These are phyloP conservation scores for Elaeis guineensis DNA, from an alignment of 176 grass and related monocot species.

Conservation along the genomic window DNA sequence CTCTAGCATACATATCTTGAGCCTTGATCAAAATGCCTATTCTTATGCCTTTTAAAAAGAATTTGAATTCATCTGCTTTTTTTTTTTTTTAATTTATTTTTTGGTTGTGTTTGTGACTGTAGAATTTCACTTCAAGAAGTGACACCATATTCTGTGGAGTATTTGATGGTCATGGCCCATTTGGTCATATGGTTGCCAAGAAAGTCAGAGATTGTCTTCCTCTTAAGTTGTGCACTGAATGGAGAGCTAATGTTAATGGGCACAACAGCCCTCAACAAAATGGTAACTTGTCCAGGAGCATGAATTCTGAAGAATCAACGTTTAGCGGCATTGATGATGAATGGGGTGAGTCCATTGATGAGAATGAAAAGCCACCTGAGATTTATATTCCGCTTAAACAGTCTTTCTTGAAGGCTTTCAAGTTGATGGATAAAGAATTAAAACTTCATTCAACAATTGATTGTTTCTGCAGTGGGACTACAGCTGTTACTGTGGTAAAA, in stretches of 20 bases:
- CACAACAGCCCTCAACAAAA: conserved; percentile 52
- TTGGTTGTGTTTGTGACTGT: conserved; percentile 1
- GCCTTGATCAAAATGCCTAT: too few species aligned
- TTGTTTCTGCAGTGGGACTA: conserved; percentile 96
- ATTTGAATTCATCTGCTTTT: not conserved
- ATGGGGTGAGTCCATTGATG: conserved; percentile 46
- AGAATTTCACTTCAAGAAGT: conserved; percentile 7
- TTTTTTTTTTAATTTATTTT: not conserved
- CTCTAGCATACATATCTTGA: too few species aligned
- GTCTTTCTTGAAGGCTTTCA: conserved; percentile 90
- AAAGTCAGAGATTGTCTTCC: conserved; percentile 23
- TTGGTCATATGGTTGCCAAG: conserved; percentile 21
- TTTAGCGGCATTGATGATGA: conserved; percentile 61
- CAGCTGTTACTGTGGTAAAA: conserved; percentile 87
- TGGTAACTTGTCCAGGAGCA: conserved; percentile 47
- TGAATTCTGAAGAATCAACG: conserved; percentile 66
- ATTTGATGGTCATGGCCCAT: conserved; percentile 20
- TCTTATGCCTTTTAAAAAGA: not conserved
- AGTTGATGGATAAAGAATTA: conserved; percentile 90
- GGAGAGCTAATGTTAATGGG: conserved; percentile 43
- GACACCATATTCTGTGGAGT: conserved; percentile 17
- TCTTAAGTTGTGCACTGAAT: conserved; percentile 25
- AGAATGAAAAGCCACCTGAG: conserved; percentile 62
- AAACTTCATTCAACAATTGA: conserved; percentile 76
- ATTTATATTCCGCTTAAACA: conserved; percentile 80